Conservation (phyloP, 495 filamentous ascomycete genomes). For the Xylaria palmicola region DNA sequence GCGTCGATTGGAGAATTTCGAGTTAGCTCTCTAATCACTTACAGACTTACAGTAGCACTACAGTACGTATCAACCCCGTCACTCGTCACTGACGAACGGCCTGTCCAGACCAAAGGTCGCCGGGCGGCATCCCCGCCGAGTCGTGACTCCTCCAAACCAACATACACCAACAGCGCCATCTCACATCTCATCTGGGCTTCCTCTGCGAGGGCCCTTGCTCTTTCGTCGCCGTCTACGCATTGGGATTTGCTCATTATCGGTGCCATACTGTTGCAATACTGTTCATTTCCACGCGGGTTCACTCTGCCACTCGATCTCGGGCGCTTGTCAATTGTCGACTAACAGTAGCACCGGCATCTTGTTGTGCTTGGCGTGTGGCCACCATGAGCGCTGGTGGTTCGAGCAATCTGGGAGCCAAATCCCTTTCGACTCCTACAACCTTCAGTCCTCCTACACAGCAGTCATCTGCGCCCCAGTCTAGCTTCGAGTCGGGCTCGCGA, state of each 20-base stretch:
- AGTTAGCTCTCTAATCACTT: too few species aligned
- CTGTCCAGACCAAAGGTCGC: too few species aligned
- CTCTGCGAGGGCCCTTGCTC: not conserved
- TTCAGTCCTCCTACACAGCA: slow-evolving; percentile 27
- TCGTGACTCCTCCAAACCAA: slow-evolving; percentile 17
- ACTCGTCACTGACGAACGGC: too few species aligned
- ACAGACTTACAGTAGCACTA: too few species aligned
- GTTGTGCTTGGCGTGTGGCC: slow-evolving; percentile 17
- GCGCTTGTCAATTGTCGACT: too few species aligned
- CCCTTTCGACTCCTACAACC: slow-evolving; percentile 35
- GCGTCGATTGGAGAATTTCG: too few species aligned
- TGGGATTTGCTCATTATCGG: not conserved
- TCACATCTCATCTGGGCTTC: not conserved
- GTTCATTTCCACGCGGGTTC: not conserved
- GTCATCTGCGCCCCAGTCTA: slow-evolving; percentile 29
- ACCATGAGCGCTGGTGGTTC: slow-evolving; percentile 48
- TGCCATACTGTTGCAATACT: not conserved
- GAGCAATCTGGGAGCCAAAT: slow-evolving; percentile 40
- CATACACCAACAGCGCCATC: too few species aligned
- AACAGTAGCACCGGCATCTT: too few species aligned
- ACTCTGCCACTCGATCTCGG: too few species aligned
- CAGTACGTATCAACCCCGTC: too few species aligned
- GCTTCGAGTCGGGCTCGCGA: slow-evolving; percentile 56
- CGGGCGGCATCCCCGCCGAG: slow-evolving; percentile 31
- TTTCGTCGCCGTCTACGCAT: not conserved